These are phyloP conservation scores for Saraca asoca DNA, from an alignment of 331 rosid genomes.

Conservation along the genomic window DNA sequence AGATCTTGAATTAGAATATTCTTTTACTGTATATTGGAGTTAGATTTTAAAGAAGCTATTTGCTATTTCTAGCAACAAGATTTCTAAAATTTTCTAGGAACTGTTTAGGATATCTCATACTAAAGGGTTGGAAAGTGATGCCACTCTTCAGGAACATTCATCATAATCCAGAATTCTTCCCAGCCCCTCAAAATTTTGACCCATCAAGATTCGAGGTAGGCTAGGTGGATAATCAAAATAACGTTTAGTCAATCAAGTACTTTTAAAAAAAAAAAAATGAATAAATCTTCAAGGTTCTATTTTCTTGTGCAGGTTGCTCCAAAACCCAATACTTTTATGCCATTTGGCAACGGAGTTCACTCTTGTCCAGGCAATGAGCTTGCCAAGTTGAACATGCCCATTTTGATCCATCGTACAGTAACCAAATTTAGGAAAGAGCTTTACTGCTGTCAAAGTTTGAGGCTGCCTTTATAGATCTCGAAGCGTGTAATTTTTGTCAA, in stretches of 20 bases:
- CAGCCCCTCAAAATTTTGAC: conserved; percentile 75
- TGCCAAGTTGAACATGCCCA: conserved; percentile 76
- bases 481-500: too few species aligned
- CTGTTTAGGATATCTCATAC: conserved; percentile 75
- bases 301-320: conserved; percentile 53
- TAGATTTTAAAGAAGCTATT: not conserved
- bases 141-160: conserved; percentile 94
- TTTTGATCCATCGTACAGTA: conserved; percentile 70
- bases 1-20: conserved; percentile 18
- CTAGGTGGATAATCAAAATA: not conserved
- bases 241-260: conserved; percentile 19
- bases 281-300: not conserved
- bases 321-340: conserved; percentile 78
- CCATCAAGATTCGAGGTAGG: conserved; percentile 89
- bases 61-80: conserved; percentile 8
- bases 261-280: not conserved
- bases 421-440: conserved; percentile 63
- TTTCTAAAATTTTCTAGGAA: conserved; percentile 29
- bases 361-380: conserved; percentile 95
- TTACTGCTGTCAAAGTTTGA: conserved; percentile 11
- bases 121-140: conserved; percentile 98
- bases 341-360: conserved; percentile 90
- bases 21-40: conserved; percentile 10
- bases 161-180: conserved; percentile 75
- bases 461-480: not conserved